Conservation (phyloP, 2,329 filamentous ascomycete genomes). For the Microcyclosporella mali region DNA sequence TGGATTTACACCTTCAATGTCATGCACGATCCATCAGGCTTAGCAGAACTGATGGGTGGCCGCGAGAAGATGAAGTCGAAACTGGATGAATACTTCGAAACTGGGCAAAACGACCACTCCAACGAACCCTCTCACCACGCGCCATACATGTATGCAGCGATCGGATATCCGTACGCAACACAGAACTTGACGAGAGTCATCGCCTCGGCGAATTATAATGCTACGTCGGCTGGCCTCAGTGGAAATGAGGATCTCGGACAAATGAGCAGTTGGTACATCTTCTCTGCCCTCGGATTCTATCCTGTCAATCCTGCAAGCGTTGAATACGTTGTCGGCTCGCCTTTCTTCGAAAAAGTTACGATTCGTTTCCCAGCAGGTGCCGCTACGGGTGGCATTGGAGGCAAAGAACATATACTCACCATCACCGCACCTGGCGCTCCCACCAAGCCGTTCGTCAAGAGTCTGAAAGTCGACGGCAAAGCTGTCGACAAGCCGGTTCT, state of each 20-base stretch:
- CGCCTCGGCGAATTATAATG: slow-evolving; percentile 41
- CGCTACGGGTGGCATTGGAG: slow-evolving; percentile 24
- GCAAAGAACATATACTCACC: slow-evolving; percentile 28
- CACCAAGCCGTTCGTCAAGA: slow-evolving; percentile 37
- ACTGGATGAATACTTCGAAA: slow-evolving; percentile 42
- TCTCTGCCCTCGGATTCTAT: slow-evolving; percentile 45
- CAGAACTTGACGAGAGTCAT: slow-evolving; percentile 37
- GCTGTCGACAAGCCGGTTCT: slow-evolving; percentile 32
- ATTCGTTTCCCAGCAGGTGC: slow-evolving; percentile 35
- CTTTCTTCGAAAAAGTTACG: slow-evolving; percentile 43
- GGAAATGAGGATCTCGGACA: slow-evolving; percentile 47
- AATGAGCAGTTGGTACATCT: slow-evolving; percentile 48
- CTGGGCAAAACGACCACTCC: slow-evolving; percentile 43
- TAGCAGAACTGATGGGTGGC: slow-evolving; percentile 38
- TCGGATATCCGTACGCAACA: slow-evolving; percentile 37
- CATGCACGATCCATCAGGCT: slow-evolving; percentile 41
- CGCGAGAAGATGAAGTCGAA: slow-evolving; percentile 36
- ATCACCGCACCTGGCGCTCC: slow-evolving; percentile 40
- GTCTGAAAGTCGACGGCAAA: slow-evolving; percentile 38
- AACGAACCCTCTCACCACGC: slow-evolving; percentile 47
- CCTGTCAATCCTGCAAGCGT: slow-evolving; percentile 42
- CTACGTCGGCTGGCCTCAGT: slow-evolving; percentile 41
- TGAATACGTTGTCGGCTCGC: slow-evolving; percentile 42
- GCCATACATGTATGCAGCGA: slow-evolving; percentile 42
- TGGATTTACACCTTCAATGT: slow-evolving; percentile 49